phyloP scores from a whole-genome alignment of 139 green algal genomes.

The Chlorella sp. region DNA sequence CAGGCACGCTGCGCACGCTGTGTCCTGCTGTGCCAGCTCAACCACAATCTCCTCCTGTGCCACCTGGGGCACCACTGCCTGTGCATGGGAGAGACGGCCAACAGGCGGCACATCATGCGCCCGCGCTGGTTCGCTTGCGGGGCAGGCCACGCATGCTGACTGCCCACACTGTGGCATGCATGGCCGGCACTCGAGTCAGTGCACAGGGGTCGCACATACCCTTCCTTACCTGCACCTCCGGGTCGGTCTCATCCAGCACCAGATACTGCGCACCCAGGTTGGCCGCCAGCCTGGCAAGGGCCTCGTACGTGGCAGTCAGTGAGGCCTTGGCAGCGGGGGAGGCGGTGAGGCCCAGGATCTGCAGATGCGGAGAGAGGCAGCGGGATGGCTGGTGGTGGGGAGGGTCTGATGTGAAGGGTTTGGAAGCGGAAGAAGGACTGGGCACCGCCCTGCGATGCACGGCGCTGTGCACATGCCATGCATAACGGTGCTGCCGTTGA shows the following conservation, averaged over 20 bases:
- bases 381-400: too few relatives aligned
- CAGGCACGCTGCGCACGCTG: neutral
- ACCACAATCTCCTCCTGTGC: neutral
- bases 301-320: neutral
- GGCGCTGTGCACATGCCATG: too few relatives aligned
- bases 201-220: too few relatives aligned
- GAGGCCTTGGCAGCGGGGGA: neutral
- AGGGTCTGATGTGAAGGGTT: too few relatives aligned
- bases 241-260: constrained; percentile 14
- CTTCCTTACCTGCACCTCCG: constrained; percentile 14
- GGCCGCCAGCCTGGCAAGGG: neutral
- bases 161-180: too few relatives aligned
- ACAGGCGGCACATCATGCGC: too few relatives aligned
- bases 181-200: too few relatives aligned
- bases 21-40: neutral
- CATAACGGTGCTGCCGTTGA: too few relatives aligned
- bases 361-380: neutral
- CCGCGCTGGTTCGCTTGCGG: too few relatives aligned
- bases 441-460: too few relatives aligned
- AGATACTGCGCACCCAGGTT: neutral
- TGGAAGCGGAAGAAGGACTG: too few relatives aligned
- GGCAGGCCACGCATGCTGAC: too few relatives aligned
- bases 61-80: neutral
- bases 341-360: constrained; percentile 24
- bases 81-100: neutral